Percentiles rank a stretch among this genome's conserved stretches.
Conservation (phyloP, 352 stramenopile species). For the Phytophthora tubulina region DNA sequence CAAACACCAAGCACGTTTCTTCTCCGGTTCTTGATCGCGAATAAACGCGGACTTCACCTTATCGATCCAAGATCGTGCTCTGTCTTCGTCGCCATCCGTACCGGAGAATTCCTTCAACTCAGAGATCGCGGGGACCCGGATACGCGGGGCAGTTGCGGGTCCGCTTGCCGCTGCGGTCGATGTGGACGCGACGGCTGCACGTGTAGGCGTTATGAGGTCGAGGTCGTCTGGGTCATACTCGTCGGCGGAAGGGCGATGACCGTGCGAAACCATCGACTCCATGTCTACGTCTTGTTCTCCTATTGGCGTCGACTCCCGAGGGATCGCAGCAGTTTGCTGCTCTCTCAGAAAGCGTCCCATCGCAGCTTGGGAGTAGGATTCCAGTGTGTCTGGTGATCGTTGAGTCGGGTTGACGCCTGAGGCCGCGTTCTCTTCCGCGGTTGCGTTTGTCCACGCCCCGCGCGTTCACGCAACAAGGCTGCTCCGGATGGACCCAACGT, state of each 20-base stretch:
- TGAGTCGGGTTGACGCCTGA: background rate
- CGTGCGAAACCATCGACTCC: too few species aligned
- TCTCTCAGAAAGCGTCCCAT: background rate
- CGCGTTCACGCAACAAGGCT: background rate
- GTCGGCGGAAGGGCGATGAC: background rate
- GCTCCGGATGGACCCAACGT: constrained; percentile 1
- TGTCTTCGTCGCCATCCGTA: constrained; percentile 1
- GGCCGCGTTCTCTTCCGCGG: background rate
- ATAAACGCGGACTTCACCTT: constrained; percentile 3
- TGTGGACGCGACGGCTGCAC: background rate
- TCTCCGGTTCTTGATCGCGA: background rate
- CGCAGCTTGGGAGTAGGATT: background rate
- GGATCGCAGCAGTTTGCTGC: background rate
- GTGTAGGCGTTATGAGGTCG: too few species aligned
- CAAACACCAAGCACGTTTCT: constrained; percentile 5
- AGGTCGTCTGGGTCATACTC: background rate
- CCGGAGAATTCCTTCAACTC: too few species aligned
- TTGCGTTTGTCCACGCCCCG: background rate
- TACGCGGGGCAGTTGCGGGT: background rate
- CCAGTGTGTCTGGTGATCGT: background rate
- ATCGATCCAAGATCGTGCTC: background rate
- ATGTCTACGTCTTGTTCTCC: background rate
- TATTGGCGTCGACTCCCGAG: background rate
- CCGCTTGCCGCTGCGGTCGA: background rate
- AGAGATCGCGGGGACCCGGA: background rate